These are phyloP conservation scores for Diplotaxis tenuifolia DNA, from an alignment of 345 rosid genomes.

Conservation along the genomic window DNA sequence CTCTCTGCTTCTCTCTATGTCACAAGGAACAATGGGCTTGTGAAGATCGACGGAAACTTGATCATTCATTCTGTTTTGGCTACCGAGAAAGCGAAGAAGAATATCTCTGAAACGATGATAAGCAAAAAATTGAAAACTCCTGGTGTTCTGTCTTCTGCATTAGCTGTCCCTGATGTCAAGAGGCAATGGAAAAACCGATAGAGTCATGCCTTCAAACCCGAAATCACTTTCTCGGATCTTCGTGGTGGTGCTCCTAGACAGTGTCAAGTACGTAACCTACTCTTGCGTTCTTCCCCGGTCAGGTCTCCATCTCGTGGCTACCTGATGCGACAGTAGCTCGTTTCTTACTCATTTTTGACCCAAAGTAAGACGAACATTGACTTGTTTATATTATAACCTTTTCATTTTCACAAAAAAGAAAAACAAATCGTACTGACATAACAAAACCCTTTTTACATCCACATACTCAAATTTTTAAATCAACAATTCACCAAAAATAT, in stretches of 20 bases:
- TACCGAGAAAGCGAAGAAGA: too few relatives aligned
- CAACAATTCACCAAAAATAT: background rate
- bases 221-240: constrained; percentile 78
- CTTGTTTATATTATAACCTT: constrained; percentile 38
- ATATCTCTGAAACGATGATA: too few relatives aligned
- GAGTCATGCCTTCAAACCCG: constrained; percentile 43
- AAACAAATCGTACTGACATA: background rate
- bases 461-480: background rate
- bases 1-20: too few relatives aligned
- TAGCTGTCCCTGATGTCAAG: too few relatives aligned
- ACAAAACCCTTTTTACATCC: background rate
- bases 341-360: constrained; percentile 21
- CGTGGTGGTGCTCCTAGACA: constrained; percentile 90
- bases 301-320: constrained; percentile 65
- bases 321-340: constrained; percentile 35
- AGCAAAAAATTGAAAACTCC: too few relatives aligned
- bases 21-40: constrained; percentile 95
- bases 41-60: constrained; percentile 95
- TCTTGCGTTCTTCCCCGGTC: constrained; percentile 81
- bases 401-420: too few relatives aligned
- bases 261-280: constrained; percentile 90
- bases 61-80: too few relatives aligned
- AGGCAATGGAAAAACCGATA: constrained; percentile 69
- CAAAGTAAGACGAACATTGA: constrained; percentile 14
- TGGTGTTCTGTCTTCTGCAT: too few relatives aligned